Evolutionary conservation across 2,329 filamentous ascomycete genomes (phyloP), one percentile per base, ranked within the genome.

Genomic region (Aspergillus fischeri): DNA sequence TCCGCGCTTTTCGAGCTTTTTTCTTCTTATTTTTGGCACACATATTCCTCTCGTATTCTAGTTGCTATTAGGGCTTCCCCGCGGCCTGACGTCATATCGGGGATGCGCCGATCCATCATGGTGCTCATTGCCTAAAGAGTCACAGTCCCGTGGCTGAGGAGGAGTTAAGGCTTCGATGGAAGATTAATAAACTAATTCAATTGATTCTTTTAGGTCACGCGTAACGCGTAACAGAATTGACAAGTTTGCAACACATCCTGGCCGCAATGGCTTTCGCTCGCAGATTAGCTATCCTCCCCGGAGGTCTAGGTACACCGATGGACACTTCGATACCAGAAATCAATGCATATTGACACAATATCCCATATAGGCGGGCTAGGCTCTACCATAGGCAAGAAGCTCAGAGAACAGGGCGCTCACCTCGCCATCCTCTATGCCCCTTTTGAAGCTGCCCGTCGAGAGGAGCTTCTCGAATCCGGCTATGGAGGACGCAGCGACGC

Each of bases 391-490:
- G 78, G 75, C 47, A 66, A 72, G 52, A 70, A 75, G 17, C 67
- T 81, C 1, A 69, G 70, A 25, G 65, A 73, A 3, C 70, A 77
- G 58, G 77, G 77, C 4, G 75, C 77, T 4, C 71, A 67, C 11
- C 63, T 80, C 3, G 78, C 77, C 7, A 73, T 80, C 14, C 66
- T 80, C 0, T 80, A 80, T 52, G 78, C 78, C 0, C 77, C 78
- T 1, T 80, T 79, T 58, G 78, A 80, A 62, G 70, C 74, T 1
- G 54, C 66, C 32, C 69, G 70, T 8, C 71, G 73, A 20, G 65
- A 74, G 24, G 63, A 74, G 41, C 69, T 74, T 0, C 67, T 81
- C 20, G 64, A 70, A 14, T 52, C 67, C 1, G 64, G 71, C 3
- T 80, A 77, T 62, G 70, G 70, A 14, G 54, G 51, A 3, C 49